phyloP scores from a whole-genome alignment of 2,329 filamentous ascomycete genomes.

The Gliomastix tumulicola region DNA sequence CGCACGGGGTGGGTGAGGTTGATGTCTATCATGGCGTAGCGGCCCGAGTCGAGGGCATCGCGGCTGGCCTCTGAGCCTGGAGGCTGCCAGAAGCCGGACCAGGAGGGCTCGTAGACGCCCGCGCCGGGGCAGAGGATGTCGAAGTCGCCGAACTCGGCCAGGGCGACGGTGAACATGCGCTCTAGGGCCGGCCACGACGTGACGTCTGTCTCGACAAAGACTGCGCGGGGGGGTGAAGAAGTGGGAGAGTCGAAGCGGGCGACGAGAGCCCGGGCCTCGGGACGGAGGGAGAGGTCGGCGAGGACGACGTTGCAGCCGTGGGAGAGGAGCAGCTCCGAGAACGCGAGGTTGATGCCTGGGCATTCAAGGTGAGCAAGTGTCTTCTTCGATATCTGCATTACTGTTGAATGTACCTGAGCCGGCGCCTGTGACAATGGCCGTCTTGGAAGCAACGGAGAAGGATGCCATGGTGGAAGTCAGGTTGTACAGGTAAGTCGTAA shows the following conservation, averaged over 20 bases:
- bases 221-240: conserved; percentile 16
- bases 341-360: conserved; percentile 33
- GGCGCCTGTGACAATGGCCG: conserved; percentile 18
- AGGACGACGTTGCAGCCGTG: conserved; percentile 36
- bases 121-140: conserved; percentile 38
- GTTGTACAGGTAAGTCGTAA: too few relatives aligned
- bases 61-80: conserved; percentile 24
- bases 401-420: conserved; percentile 15
- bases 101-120: conserved; percentile 37
- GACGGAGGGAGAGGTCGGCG: conserved; percentile 33
- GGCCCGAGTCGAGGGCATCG: conserved; percentile 17
- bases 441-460: conserved; percentile 16
- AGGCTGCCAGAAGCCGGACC: conserved; percentile 33
- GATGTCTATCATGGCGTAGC: conserved; percentile 28
- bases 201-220: conserved; percentile 37
- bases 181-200: conserved; percentile 29
- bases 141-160: conserved; percentile 26
- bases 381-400: too few relatives aligned
- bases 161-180: conserved; percentile 22
- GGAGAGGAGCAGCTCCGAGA: conserved; percentile 31
- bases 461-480: conserved; percentile 3
- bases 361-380: background rate
- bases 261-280: conserved; percentile 29
- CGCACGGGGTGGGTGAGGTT: conserved; percentile 34
- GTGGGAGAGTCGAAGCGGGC: conserved; percentile 8